Percentiles rank a stretch among this genome's conserved stretches.
phyloP scores from a whole-genome alignment of 2,329 filamentous ascomycete genomes.

The Coniella vitis region DNA sequence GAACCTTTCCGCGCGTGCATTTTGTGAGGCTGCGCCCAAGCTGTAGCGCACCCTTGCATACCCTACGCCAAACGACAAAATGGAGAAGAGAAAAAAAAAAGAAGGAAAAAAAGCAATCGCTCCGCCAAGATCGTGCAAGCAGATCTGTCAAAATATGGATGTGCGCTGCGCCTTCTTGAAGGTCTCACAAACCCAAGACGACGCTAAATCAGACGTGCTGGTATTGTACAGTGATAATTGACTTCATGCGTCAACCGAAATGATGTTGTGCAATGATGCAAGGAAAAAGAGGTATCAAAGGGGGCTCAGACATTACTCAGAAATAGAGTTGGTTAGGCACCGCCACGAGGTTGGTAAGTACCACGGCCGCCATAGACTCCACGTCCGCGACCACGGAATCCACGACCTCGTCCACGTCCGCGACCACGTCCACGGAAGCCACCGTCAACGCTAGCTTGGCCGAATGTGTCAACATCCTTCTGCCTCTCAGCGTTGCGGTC shows the following conservation, averaged over 20 bases:
- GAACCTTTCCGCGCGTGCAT: not conserved
- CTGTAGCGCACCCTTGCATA: constrained; percentile 1
- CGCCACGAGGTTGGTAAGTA: constrained; percentile 11
- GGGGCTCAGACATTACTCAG: not conserved
- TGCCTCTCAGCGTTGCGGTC: constrained; percentile 70
- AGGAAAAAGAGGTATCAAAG: not conserved
- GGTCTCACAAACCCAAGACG: not conserved
- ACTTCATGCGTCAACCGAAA: not conserved
- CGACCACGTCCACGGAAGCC: constrained; percentile 71
- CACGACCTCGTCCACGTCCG: constrained; percentile 45
- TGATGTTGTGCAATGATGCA: constrained; percentile 9
- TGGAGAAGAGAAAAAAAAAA: not conserved
- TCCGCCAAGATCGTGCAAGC: not conserved
- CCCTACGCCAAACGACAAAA: constrained; percentile 7
- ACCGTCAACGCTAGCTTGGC: constrained; percentile 88
- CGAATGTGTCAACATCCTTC: constrained; percentile 57
- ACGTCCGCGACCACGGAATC: constrained; percentile 29
- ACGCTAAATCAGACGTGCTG: constrained; percentile 2
- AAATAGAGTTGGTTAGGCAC: not conserved
- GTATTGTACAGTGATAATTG: constrained; percentile 11
- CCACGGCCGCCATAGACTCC: constrained; percentile 26
- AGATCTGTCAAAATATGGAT: not conserved
- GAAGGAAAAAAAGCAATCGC: not conserved
- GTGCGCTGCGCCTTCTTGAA: not conserved
- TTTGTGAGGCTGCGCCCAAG: constrained; percentile 10